phyloP scores from a whole-genome alignment of 305 asterid genomes.

The Fraxinus greggii region DNA sequence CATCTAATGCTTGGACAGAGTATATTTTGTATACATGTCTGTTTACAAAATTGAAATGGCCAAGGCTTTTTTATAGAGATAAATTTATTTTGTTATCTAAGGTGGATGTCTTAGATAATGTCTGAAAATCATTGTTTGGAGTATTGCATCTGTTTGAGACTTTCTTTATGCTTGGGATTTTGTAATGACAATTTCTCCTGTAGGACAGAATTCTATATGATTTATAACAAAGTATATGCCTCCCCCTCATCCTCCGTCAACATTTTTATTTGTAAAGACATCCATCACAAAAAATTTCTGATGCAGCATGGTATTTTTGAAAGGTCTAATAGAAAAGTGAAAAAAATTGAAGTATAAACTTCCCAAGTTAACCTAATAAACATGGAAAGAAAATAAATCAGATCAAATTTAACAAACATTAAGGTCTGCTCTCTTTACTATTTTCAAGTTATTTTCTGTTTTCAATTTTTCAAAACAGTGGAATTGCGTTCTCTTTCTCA shows the following conservation, averaged over 20 bases:
- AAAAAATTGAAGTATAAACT: not conserved
- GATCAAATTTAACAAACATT: not conserved
- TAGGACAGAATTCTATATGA: not conserved
- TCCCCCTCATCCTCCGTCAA: not conserved
- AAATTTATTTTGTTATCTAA: not conserved
- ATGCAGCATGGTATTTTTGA: not conserved
- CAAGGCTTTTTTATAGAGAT: not conserved
- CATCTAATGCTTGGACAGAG: not conserved
- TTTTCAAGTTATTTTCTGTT: too few relatives aligned
- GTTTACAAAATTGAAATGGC: not conserved
- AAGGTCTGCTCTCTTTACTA: too few relatives aligned
- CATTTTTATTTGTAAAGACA: not conserved
- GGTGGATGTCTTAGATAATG: not conserved
- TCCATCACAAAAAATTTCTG: not conserved
- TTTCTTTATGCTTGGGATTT: not conserved
- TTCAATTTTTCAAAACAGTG: too few relatives aligned
- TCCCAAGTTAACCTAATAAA: not conserved
- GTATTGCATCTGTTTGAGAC: not conserved
- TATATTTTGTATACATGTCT: not conserved
- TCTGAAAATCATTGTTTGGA: not conserved
- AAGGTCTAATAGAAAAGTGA: not conserved
- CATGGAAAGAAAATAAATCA: not conserved
- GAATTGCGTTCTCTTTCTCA: too few relatives aligned
- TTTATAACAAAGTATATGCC: not conserved
- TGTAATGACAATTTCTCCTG: not conserved